A percentile compares a stretch with the other conserved stretches of the same genome.
These are phyloP conservation scores for Oenanthe javanica DNA, from an alignment of 140 eudicot species.

Conservation along the genomic window DNA sequence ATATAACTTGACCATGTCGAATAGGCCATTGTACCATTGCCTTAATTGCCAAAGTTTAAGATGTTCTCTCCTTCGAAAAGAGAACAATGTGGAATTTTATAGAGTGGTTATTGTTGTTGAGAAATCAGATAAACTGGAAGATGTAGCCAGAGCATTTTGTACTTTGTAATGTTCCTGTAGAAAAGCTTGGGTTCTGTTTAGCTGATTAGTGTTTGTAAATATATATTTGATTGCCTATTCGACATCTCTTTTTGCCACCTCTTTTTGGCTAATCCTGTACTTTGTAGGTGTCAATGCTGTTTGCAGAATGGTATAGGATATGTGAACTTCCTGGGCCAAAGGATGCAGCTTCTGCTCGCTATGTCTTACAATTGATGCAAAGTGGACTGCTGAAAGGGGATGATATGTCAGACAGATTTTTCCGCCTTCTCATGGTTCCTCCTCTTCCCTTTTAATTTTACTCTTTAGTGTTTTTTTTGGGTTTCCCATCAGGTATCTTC, in stretches of 20 bases:
- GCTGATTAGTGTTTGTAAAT: background rate
- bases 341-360: slow-evolving; percentile 60
- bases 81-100: background rate
- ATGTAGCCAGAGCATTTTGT: background rate
- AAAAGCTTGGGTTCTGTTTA: background rate
- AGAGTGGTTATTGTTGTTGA: background rate
- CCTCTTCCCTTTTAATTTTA: background rate
- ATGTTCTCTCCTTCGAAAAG: background rate
- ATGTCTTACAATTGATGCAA: slow-evolving; percentile 58
- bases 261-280: background rate
- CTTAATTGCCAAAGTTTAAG: background rate
- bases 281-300: slow-evolving; percentile 58
- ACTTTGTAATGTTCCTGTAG: background rate
- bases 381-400: slow-evolving; percentile 79
- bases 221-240: too few species aligned
- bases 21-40: background rate
- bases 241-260: too few species aligned
- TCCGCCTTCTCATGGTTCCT: slow-evolving; percentile 62
- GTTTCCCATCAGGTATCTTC: background rate
- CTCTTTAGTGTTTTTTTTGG: background rate
- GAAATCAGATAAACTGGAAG: background rate
- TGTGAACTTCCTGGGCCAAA: slow-evolving; percentile 78
- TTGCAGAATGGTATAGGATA: slow-evolving; percentile 80
- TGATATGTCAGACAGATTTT: slow-evolving; percentile 69
- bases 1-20: background rate